Evolutionary conservation across 2,329 filamentous ascomycete genomes (phyloP).

Genomic region (Diaporthe citrichinensis): DNA sequence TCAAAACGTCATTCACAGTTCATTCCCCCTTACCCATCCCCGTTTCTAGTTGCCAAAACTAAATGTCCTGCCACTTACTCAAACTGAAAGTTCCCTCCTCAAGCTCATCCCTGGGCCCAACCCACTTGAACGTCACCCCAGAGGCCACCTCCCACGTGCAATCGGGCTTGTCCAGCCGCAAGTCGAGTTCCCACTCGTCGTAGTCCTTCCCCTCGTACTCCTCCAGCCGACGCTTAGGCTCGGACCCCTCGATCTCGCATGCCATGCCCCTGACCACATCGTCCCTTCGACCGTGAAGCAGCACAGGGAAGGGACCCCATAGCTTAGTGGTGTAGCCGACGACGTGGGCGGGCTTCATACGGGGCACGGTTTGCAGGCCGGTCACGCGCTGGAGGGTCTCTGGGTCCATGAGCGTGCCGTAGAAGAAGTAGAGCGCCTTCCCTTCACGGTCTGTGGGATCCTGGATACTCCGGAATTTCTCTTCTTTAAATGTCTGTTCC

Average conservation of each 20-base stretch:
- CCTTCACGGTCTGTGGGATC: neutral
- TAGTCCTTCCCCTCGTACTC: slow-evolving; percentile 16
- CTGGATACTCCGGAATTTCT: neutral
- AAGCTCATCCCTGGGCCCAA: neutral
- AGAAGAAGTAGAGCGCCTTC: slow-evolving; percentile 4
- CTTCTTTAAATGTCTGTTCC: neutral
- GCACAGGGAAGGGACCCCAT: slow-evolving; percentile 2
- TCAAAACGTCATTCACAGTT: neutral
- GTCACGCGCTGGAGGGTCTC: slow-evolving; percentile 6
- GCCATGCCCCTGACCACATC: slow-evolving; percentile 12
- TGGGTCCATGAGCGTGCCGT: slow-evolving; percentile 18
- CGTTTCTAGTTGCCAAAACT: neutral
- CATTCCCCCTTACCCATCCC: too few relatives aligned
- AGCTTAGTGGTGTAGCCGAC: slow-evolving; percentile 3
- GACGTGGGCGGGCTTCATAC: slow-evolving; percentile 1
- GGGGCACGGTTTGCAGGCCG: neutral
- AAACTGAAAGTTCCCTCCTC: slow-evolving; percentile 9
- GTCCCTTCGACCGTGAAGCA: neutral
- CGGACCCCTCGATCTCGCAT: slow-evolving; percentile 14
- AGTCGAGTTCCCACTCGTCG: neutral
- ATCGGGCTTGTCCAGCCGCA: slow-evolving; percentile 17
- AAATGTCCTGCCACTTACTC: slow-evolving; percentile 16
- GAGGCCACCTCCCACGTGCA: neutral
- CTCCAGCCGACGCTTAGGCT: slow-evolving; percentile 14
- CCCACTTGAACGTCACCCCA: slow-evolving; percentile 15